These are phyloP conservation scores for Liriodendron chinense DNA, from an alignment of 164 flowering plant genomes.

Conservation along the genomic window DNA sequence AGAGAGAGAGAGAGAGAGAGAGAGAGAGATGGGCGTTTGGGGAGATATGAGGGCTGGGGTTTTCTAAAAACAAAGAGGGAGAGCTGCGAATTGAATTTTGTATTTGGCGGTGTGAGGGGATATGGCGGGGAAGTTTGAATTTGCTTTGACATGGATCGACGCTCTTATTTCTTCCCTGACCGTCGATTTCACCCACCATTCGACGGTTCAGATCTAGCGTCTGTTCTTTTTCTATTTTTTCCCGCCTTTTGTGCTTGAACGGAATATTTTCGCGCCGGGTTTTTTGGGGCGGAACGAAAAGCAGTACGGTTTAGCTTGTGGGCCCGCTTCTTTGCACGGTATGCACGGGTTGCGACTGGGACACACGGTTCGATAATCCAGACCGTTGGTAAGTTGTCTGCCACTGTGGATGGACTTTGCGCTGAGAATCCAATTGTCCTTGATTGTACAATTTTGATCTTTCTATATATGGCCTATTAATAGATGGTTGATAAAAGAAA, in stretches of 20 bases:
- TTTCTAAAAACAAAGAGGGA: background rate
- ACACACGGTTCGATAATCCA: too few species aligned
- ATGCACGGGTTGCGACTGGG: too few species aligned
- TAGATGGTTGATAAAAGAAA: too few species aligned
- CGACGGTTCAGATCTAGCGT: background rate
- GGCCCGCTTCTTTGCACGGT: too few species aligned
- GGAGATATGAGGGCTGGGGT: background rate
- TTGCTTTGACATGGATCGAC: constrained; percentile 3
- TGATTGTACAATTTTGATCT: too few species aligned
- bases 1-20: background rate
- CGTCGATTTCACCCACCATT: background rate
- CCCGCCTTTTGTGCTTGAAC: background rate
- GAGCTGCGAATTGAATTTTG: background rate
- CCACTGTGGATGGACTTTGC: too few species aligned
- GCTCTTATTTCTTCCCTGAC: background rate
- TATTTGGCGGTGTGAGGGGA: constrained; percentile 1
- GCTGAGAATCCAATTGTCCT: too few species aligned
- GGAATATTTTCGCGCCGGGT: background rate
- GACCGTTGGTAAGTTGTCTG: too few species aligned
- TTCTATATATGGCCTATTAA: too few species aligned
- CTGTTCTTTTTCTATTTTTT: background rate
- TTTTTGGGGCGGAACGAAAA: too few species aligned
- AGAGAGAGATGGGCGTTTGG: background rate
- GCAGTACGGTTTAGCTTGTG: too few species aligned
- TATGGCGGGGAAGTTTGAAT: background rate